These are phyloP conservation scores for maize (Zea mays) DNA, from an alignment of 176 grass and related monocot genomes.

Conservation along the genomic window DNA sequence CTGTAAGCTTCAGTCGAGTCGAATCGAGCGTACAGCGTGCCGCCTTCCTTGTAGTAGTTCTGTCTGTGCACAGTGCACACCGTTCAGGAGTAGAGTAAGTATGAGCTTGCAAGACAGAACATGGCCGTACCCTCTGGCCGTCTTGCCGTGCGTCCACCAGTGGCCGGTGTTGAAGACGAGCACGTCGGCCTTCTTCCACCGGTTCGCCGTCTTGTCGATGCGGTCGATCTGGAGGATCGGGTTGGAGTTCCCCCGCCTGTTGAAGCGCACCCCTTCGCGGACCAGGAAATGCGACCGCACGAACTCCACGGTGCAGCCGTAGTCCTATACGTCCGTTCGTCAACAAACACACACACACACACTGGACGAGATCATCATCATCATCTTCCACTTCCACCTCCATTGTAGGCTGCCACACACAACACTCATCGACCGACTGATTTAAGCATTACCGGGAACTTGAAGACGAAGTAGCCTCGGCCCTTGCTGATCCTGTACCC, in stretches of 20 bases:
- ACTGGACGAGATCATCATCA: neutral
- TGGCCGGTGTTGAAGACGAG: constrained; percentile 97
- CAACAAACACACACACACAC: neutral
- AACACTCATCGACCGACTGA: neutral
- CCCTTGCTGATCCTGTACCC: constrained; percentile 90
- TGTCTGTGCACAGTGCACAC: constrained; percentile 35
- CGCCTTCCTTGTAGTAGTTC: constrained; percentile 87
- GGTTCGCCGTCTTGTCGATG: constrained; percentile 75
- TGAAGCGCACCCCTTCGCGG: constrained; percentile 67
- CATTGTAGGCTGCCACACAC: neutral
- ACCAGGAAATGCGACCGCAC: constrained; percentile 95
- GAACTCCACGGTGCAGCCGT: constrained; percentile 84
- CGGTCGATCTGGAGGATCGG: constrained; percentile 80
- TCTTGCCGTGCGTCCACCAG: constrained; percentile 99
- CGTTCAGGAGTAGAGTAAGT: neutral
- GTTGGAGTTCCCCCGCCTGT: constrained; percentile 68
- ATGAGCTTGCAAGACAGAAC: neutral
- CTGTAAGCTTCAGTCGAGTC: constrained; percentile 78
- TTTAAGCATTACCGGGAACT: constrained; percentile 55
- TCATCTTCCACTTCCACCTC: neutral
- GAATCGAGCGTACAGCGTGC: constrained; percentile 60
- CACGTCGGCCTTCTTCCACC: constrained; percentile 82
- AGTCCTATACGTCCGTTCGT: constrained; percentile 47
- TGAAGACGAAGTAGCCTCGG: constrained; percentile 90
- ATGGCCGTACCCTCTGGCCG: constrained; percentile 63